Percentiles rank a stretch among this genome's conserved stretches.
Conservation (phyloP, 2,329 filamentous ascomycete species). For the Phialocephala sp. region DNA sequence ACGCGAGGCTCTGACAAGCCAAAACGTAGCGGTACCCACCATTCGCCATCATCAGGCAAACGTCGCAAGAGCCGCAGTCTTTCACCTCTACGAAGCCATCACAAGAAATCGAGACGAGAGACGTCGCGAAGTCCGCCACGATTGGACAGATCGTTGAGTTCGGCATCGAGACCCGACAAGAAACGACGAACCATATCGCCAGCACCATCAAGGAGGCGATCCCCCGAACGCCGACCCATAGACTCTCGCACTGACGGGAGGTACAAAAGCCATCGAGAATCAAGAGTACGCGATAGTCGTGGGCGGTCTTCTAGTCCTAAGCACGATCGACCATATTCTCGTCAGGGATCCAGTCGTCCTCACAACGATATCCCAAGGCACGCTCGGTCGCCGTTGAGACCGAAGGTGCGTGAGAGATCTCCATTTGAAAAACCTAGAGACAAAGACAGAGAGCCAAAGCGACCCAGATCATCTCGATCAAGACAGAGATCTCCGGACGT, state of each 20-base stretch:
- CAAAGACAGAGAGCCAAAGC: constrained; percentile 32
- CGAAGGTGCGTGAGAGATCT: constrained; percentile 34
- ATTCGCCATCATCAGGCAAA: constrained; percentile 42
- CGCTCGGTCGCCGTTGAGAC: constrained; percentile 31
- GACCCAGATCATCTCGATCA: constrained; percentile 31
- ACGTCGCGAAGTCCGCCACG: constrained; percentile 41
- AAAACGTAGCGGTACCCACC: constrained; percentile 38
- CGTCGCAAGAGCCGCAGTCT: constrained; percentile 44
- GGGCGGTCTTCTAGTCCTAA: constrained; percentile 40
- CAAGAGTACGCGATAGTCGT: constrained; percentile 36
- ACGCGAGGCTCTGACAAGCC: constrained; percentile 42
- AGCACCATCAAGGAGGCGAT: constrained; percentile 38
- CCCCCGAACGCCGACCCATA: constrained; percentile 33
- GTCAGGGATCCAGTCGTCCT: constrained; percentile 30
- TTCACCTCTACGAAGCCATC: constrained; percentile 41
- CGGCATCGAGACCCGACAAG: constrained; percentile 36
- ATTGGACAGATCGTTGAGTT: constrained; percentile 31
- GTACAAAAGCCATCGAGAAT: constrained; percentile 37
- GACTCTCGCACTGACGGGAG: constrained; percentile 33
- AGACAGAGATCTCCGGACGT: constrained; percentile 37
- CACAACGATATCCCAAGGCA: constrained; percentile 29
- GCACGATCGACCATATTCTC: constrained; percentile 32
- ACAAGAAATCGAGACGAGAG: constrained; percentile 41
- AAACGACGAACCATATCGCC: constrained; percentile 39
- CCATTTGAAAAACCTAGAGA: constrained; percentile 32